A percentile compares a stretch with the other conserved stretches of the same genome.
Evolutionary conservation across 352 stramenopile genomes (phyloP).

Genomic region (Phytopythium montanum): DNA sequence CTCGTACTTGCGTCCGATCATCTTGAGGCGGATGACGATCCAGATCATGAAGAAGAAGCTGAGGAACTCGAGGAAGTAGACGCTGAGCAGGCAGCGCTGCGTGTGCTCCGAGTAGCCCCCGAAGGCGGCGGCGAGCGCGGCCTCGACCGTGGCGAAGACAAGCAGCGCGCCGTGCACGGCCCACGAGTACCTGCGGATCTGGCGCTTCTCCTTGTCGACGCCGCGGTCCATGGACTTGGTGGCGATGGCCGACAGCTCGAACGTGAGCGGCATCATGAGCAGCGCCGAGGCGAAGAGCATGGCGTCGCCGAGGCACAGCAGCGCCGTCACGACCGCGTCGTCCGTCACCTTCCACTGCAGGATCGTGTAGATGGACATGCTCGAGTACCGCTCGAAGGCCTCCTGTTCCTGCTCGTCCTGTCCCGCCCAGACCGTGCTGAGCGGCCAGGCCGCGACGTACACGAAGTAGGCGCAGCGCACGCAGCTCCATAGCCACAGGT

Average conservation of each 20-base stretch:
- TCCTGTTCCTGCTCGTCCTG: conserved; percentile 18
- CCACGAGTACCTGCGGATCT: conserved; percentile 30
- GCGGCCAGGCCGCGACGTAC: conserved; percentile 29
- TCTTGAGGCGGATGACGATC: conserved; percentile 39
- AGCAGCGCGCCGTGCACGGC: conserved; percentile 23
- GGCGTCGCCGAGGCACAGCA: conserved; percentile 36
- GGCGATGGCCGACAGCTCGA: conserved; percentile 45
- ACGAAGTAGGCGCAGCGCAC: conserved; percentile 37
- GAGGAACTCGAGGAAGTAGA: conserved; percentile 47
- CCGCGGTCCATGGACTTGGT: conserved; percentile 47
- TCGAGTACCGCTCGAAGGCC: conserved; percentile 32
- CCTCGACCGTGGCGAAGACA: conserved; percentile 25
- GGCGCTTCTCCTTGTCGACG: conserved; percentile 33
- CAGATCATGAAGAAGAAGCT: conserved; percentile 51
- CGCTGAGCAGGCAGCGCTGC: conserved; percentile 28
- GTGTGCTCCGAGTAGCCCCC: conserved; percentile 51
- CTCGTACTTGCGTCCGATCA: conserved; percentile 54
- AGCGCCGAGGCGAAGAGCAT: conserved; percentile 38
- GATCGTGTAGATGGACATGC: conserved; percentile 38
- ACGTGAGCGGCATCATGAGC: conserved; percentile 46
- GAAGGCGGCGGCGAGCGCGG: conserved; percentile 25
- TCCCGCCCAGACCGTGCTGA: conserved; percentile 15
- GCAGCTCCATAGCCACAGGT: conserved; percentile 35
- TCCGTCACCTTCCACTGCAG: conserved; percentile 31
- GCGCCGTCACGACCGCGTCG: conserved; percentile 20